phyloP scores from a whole-genome alignment of 2,329 filamentous ascomycete species.

The Phoma sp. region DNA sequence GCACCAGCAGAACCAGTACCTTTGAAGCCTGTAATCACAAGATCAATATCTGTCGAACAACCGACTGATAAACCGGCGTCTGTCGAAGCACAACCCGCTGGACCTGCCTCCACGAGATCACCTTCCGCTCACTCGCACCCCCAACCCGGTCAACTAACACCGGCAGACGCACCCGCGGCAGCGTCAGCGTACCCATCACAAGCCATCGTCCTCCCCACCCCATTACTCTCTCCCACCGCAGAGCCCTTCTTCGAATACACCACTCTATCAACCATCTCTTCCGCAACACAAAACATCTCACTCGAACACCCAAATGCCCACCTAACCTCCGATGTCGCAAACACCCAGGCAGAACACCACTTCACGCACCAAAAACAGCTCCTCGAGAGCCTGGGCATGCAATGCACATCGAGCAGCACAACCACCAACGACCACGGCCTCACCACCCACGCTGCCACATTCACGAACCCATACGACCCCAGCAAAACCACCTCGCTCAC shows the following conservation, averaged over 20 bases:
- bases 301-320: conserved; percentile 15
- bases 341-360: conserved; percentile 19
- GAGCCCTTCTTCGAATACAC: conserved; percentile 37
- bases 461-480: conserved; percentile 19
- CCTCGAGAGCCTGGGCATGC: conserved; percentile 8
- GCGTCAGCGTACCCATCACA: too few relatives aligned
- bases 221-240: neutral
- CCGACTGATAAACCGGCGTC: too few relatives aligned
- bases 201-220: neutral
- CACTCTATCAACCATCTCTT: conserved; percentile 18
- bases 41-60: too few relatives aligned
- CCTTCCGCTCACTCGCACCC: too few relatives aligned
- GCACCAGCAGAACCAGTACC: too few relatives aligned
- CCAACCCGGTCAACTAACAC: too few relatives aligned
- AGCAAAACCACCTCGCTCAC: conserved; percentile 15
- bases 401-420: conserved; percentile 8
- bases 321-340: conserved; percentile 24
- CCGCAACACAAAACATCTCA: neutral
- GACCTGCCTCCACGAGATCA: too few relatives aligned
- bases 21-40: too few relatives aligned
- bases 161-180: too few relatives aligned
- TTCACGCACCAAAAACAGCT: conserved; percentile 12
- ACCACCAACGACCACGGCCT: conserved; percentile 22
- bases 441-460: conserved; percentile 5
- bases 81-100: too few relatives aligned